Evolutionary conservation across 805 yeast genomes (phyloP), one percentile per base, ranked within the genome.

Genomic region (Saturnispora galanensis): DNA sequence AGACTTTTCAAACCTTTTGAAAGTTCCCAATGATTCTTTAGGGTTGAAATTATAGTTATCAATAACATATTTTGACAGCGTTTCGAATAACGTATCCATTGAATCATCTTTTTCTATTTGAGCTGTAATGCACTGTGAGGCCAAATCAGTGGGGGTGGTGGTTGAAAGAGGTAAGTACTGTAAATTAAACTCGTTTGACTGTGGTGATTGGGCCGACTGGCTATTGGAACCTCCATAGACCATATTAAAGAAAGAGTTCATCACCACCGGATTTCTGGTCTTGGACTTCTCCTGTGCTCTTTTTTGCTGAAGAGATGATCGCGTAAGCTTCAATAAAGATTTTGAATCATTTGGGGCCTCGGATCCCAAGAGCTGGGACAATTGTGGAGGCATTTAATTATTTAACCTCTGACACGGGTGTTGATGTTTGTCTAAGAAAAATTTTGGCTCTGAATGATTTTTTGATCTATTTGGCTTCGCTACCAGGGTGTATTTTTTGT

Each of bases 1-100:
- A 2, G 81, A 69, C 55, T 81, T 80, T 56, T 80, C 89, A 60
- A 87, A 88, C 8, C 95, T 81, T n/a, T 84, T 73, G 50, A 79
- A 81, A 21, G 70, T 68, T 9, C 73, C 73, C 46, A 70, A 56
- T 3, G 74, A 71, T 36, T 65, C 64, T 9, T 47, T 51, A 39
- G 64, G 61, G 45, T 74, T 73, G 51, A 71, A 75, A 50, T 76
- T 78, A 59, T 77, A 84, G 56, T 78, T 81, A 56, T 84, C 88
- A 49, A 81, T 71, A 43, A 78, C 79, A 40, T 82, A 75, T 52
- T 74, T 72, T 35, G 78, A 76, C 39, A 76, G 63, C 9, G 68
- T 66, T 68, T 68, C 84, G 68, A 64, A 75, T 56, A 65, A 78
- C 47, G 63, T 75, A 56, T 67, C 89, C 47, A 64, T 71, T 69